Base-by-base conservation (phyloP, 176 grass and related monocot species). In the Tillandsia leiboldiana region DNA sequence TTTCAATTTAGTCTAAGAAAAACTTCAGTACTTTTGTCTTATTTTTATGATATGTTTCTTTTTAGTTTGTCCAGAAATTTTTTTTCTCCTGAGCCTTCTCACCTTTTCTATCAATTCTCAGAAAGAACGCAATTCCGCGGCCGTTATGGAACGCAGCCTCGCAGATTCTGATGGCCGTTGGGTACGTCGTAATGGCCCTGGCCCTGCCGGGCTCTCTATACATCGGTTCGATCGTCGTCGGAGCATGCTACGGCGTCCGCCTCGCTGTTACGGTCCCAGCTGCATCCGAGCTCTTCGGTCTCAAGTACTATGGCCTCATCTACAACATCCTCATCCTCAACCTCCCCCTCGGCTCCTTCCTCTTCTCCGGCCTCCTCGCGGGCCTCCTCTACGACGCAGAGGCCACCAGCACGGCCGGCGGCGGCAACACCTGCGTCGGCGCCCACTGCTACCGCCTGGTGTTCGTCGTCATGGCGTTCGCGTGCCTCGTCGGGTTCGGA, bases 291-390 rank as follows among this genome's bases (percentile, higher is more conserved):
- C 84, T 99, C 11, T 99, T 99, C 64, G 94, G 94, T 7, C 84
- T 99, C 51, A 90, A 93, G 83, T 86, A 99, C 82, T 99, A 99
- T 53, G 94, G 94, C n/a, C 84, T 99, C 71, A 83, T 99, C 63
- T 99, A 99, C 89, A 99, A 99, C 82, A 90, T 99, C 57, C 82
- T 99, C 77, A 99, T 99, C 50, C 84, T 99, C 48, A 99, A 99
- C 74, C 84, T 99, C 28, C 94, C 94, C 1, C 89, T 99, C 0
- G 94, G 94, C 4, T 99, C 94, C 27, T 93, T 99, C 77, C 86
- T 99, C 78, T 99, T 99, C 86, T 99, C 94, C 1, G 94, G 94
- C 64, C 89, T 99, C 10, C 86, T 99, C 8, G 94, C 94, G 0
- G 94, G 94, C 0, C 82, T 99, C 52, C 84, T 99, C 18, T 99